Evolutionary conservation across 495 filamentous ascomycete species (phyloP).

Genomic region (Trichoderma asperelloides): DNA sequence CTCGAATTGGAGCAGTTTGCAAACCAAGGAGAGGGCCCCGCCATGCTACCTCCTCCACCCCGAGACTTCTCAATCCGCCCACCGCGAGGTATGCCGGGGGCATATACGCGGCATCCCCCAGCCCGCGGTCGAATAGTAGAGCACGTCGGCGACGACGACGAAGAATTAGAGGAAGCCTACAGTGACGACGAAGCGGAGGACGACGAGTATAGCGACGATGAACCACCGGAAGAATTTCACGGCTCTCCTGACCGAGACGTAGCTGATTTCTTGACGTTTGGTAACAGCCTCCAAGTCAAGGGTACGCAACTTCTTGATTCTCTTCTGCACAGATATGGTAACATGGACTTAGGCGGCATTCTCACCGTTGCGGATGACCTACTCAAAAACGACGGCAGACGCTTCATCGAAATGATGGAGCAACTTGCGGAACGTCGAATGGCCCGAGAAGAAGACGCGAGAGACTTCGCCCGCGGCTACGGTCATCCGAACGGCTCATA

Average conservation of each 20-base stretch:
- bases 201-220: conserved; percentile 46
- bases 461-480: conserved; percentile 57
- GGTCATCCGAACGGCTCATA: conserved; percentile 39
- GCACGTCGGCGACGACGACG: conserved; percentile 52
- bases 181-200: conserved; percentile 48
- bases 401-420: conserved; percentile 99
- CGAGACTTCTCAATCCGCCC: conserved; percentile 29
- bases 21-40: conserved; percentile 51
- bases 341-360: conserved; percentile 67
- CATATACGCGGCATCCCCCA: conserved; percentile 40
- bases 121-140: conserved; percentile 48
- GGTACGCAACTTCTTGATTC: conserved; percentile 49
- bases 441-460: conserved; percentile 89
- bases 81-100: conserved; percentile 42
- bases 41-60: conserved; percentile 59
- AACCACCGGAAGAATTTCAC: conserved; percentile 47
- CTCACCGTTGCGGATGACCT: conserved; percentile 98
- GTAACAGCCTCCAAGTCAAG: conserved; percentile 93
- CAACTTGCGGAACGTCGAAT: conserved; percentile 95
- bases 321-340: conserved; percentile 31
- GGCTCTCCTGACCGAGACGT: conserved; percentile 56
- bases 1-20: conserved; percentile 96
- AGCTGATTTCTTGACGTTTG: conserved; percentile 91
- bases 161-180: conserved; percentile 49
- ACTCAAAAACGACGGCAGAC: conserved; percentile 96